phyloP scores from a whole-genome alignment of 2,329 filamentous ascomycete genomes.

The Botryotinia convoluta region DNA sequence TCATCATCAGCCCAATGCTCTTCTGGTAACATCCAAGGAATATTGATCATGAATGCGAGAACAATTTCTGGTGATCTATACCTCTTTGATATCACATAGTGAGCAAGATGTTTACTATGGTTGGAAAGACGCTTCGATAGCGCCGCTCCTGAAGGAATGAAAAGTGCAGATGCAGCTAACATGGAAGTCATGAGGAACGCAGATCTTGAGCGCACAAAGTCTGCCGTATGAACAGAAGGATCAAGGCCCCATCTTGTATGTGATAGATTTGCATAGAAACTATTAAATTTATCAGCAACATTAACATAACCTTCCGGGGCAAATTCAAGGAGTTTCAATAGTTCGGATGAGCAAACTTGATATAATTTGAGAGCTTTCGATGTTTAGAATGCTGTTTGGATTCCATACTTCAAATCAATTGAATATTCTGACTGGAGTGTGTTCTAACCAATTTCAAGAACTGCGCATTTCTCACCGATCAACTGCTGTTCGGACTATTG shows the following conservation, averaged over 20 bases:
- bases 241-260: slow-evolving; percentile 75
- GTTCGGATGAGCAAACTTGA: neutral
- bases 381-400: neutral
- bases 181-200: slow-evolving; percentile 72
- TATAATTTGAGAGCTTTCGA: neutral
- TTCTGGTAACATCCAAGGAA: slow-evolving; percentile 72
- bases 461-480: too few relatives aligned
- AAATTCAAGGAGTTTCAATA: neutral
- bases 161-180: slow-evolving; percentile 65
- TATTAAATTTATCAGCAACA: slow-evolving; percentile 34
- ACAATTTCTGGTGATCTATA: slow-evolving; percentile 72
- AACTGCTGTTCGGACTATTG: neutral
- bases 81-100: slow-evolving; percentile 58
- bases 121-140: slow-evolving; percentile 63
- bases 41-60: slow-evolving; percentile 71
- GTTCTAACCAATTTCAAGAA: neutral
- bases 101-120: slow-evolving; percentile 61
- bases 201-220: slow-evolving; percentile 65
- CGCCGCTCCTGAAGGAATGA: slow-evolving; percentile 61
- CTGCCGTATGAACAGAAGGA: slow-evolving; percentile 60
- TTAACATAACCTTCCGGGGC: neutral
- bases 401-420: neutral
- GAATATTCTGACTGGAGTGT: neutral
- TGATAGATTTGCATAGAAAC: slow-evolving; percentile 67
- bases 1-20: slow-evolving; percentile 69